Evolutionary conservation across 2,329 filamentous ascomycete genomes (phyloP).

Genomic region (Fusarium abutilonis): DNA sequence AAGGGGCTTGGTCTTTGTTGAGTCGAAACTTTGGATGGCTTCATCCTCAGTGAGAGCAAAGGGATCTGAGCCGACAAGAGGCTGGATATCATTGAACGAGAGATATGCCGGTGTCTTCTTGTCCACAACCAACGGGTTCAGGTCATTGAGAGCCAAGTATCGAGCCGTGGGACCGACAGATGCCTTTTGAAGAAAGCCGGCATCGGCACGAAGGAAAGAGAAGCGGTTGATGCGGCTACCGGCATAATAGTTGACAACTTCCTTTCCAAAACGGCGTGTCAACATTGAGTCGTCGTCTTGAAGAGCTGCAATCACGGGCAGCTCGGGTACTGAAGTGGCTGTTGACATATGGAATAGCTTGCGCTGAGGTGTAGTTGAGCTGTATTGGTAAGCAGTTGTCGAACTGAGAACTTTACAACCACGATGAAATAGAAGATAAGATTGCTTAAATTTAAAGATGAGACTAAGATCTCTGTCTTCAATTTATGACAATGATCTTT

Average conservation of each 20-base stretch:
- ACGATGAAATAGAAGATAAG: background rate
- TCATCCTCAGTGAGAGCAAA: constrained; percentile 79
- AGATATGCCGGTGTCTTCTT: constrained; percentile 73
- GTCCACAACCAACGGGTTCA: constrained; percentile 74
- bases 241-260: constrained; percentile 86
- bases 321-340: constrained; percentile 46
- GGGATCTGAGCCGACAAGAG: constrained; percentile 75
- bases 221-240: constrained; percentile 81
- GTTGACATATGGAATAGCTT: constrained; percentile 43
- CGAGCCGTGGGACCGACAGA: constrained; percentile 71
- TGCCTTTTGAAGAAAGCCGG: constrained; percentile 74
- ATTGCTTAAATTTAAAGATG: constrained; percentile 1
- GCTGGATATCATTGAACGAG: constrained; percentile 72
- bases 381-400: constrained; percentile 30
- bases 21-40: constrained; percentile 77
- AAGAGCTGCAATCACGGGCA: constrained; percentile 58
- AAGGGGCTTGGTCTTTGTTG: constrained; percentile 70
- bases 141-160: constrained; percentile 82
- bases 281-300: constrained; percentile 71
- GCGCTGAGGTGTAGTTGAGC: constrained; percentile 11
- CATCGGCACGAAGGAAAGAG: constrained; percentile 78
- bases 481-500: background rate
- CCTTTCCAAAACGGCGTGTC: constrained; percentile 79
- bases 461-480: background rate
- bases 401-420: background rate